phyloP scores from a whole-genome alignment of 2,329 filamentous ascomycete genomes.

The Alternaria viburni region DNA sequence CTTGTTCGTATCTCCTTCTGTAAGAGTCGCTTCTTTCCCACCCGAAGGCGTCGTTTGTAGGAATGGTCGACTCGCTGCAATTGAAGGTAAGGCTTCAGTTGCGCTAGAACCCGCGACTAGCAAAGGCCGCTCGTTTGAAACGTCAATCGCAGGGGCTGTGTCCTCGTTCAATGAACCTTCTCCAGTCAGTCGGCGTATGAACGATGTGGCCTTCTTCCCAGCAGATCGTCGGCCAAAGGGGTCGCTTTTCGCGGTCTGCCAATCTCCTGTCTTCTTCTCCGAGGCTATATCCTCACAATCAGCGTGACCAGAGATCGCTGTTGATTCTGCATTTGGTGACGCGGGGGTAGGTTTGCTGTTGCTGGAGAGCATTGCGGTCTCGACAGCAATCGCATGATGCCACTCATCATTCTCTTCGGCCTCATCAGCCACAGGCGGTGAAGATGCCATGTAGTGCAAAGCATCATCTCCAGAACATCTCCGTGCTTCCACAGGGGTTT shows the following conservation, averaged over 20 bases:
- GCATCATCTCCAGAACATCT: constrained; percentile 1
- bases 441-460: constrained; percentile 12
- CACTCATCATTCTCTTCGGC: constrained; percentile 7
- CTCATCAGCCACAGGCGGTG: constrained; percentile 14
- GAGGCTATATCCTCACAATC: constrained; percentile 35
- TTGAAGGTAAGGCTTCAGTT: neutral
- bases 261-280: constrained; percentile 33
- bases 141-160: neutral
- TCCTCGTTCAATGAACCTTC: constrained; percentile 8
- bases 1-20: neutral
- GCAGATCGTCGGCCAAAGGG: constrained; percentile 30
- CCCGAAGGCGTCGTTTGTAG: neutral
- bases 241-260: constrained; percentile 34
- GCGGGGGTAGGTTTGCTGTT: constrained; percentile 52
- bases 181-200: constrained; percentile 36
- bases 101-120: neutral
- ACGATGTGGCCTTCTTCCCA: constrained; percentile 23
- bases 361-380: constrained; percentile 45
- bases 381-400: neutral
- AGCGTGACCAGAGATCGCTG: constrained; percentile 48
- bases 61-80: neutral
- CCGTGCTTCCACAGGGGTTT: constrained; percentile 12
- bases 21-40: neutral
- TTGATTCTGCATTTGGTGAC: constrained; percentile 49
- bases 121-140: neutral